phyloP scores from a whole-genome alignment of 371 early-diverging fungal genomes.

The Smittium mucronatum region DNA sequence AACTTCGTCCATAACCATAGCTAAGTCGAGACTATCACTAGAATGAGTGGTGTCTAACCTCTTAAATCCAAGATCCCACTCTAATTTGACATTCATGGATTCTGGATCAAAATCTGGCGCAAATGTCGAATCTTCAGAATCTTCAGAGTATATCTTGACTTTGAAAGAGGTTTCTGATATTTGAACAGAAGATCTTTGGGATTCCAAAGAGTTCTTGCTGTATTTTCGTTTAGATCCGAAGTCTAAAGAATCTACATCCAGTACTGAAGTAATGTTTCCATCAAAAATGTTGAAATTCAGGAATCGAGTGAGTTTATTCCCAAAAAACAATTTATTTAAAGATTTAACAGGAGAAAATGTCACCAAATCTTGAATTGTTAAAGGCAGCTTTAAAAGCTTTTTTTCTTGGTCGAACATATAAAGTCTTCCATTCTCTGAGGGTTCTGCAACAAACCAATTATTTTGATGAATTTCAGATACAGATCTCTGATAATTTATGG shows the following conservation, averaged over 20 bases:
- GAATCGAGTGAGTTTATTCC: slow-evolving; percentile 48
- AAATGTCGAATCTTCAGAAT: no score
- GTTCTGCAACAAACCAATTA: slow-evolving; percentile 61
- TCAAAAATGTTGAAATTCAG: slow-evolving; percentile 54
- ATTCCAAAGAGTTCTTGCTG: not conserved
- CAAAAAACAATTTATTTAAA: slow-evolving; percentile 48
- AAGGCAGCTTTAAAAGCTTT: slow-evolving; percentile 53
- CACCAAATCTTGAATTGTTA: slow-evolving; percentile 55
- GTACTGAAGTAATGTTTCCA: slow-evolving; percentile 37
- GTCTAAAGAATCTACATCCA: not conserved
- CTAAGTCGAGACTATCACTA: slow-evolving; percentile 12
- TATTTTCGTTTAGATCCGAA: not conserved
- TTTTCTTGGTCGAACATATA: slow-evolving; percentile 47
- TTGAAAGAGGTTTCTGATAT: not conserved
- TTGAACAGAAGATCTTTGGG: not conserved
- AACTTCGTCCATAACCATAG: slow-evolving; percentile 4
- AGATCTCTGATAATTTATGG: slow-evolving; percentile 8
- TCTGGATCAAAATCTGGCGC: not conserved
- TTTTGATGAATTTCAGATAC: slow-evolving; percentile 20
- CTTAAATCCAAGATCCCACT: slow-evolving; percentile 21
- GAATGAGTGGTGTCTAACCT: slow-evolving; percentile 36
- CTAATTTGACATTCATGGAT: not conserved
- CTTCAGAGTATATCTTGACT: slow-evolving; percentile 1
- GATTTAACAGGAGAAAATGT: slow-evolving; percentile 43
- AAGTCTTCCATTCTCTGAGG: slow-evolving; percentile 54